These are phyloP conservation scores for Ampelomyces quisqualis DNA, from an alignment of 2,329 filamentous ascomycete species.

Conservation along the genomic window DNA sequence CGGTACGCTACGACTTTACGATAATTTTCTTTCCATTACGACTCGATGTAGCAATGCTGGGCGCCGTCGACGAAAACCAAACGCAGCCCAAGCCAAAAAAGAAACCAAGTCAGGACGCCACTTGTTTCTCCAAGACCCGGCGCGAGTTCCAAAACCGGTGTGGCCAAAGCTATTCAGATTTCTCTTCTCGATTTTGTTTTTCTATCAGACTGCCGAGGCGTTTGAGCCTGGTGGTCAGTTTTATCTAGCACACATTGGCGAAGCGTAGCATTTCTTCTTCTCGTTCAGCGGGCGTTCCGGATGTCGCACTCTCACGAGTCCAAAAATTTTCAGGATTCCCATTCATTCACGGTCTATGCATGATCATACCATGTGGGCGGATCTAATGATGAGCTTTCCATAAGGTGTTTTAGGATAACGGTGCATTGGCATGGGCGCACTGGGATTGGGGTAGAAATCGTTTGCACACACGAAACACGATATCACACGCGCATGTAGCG, in stretches of 20 bases:
- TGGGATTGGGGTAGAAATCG: slow-evolving; percentile 11
- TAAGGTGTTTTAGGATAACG: slow-evolving; percentile 23
- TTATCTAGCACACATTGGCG: slow-evolving; percentile 1
- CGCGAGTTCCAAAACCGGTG: neutral
- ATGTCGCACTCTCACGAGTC: slow-evolving; percentile 28
- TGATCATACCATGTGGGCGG: slow-evolving; percentile 25
- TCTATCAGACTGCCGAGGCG: slow-evolving; percentile 2
- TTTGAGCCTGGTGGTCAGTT: neutral
- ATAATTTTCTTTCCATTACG: slow-evolving; percentile 3
- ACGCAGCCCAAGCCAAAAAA: slow-evolving; percentile 1
- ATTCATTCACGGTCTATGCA: slow-evolving; percentile 12
- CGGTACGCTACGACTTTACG: slow-evolving; percentile 22
- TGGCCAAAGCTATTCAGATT: neutral
- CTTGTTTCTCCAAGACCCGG: too few relatives aligned
- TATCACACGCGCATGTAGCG: neutral
- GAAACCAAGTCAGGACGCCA: too few relatives aligned
- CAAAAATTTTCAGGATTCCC: slow-evolving; percentile 24
- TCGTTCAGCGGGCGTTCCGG: slow-evolving; percentile 28
- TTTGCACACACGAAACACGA: slow-evolving; percentile 8
- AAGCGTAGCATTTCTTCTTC: slow-evolving; percentile 7
- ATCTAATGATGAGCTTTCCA: slow-evolving; percentile 13
- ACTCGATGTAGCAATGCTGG: neutral
- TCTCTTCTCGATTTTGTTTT: slow-evolving; percentile 12
- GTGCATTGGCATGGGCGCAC: slow-evolving; percentile 24
- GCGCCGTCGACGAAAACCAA: slow-evolving; percentile 5